Evolutionary conservation across 768 basidiomycete genomes (phyloP).

Genomic region (Mycena polygramma): DNA sequence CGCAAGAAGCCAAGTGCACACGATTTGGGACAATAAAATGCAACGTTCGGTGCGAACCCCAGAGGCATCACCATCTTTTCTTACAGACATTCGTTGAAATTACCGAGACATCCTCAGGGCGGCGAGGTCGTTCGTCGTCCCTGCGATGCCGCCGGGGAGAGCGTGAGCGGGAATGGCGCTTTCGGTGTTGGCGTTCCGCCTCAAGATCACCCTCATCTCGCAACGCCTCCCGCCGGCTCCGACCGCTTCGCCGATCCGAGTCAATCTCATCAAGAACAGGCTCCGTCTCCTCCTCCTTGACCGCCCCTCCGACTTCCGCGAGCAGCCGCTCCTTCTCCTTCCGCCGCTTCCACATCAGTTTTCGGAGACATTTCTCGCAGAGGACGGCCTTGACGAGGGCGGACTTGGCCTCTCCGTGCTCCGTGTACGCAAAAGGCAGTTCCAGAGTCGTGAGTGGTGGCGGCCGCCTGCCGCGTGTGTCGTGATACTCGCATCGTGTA

Average conservation of each 20-base stretch:
- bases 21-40: no score
- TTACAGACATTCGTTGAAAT: not conserved
- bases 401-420: slow-evolving; percentile 79
- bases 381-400: slow-evolving; percentile 94
- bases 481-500: slow-evolving; percentile 83
- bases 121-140: slow-evolving; percentile 13
- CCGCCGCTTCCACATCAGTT: slow-evolving; percentile 88
- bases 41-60: no score
- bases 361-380: slow-evolving; percentile 82
- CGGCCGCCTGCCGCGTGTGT: slow-evolving; percentile 42
- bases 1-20: no score
- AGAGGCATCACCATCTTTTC: not conserved
- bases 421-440: slow-evolving; percentile 90
- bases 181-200: slow-evolving; percentile 29
- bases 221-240: not conserved
- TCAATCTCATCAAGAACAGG: not conserved
- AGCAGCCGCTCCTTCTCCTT: slow-evolving; percentile 64
- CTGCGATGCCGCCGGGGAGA: slow-evolving; percentile 46
- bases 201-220: slow-evolving; percentile 18
- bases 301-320: slow-evolving; percentile 10
- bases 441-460: slow-evolving; percentile 79
- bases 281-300: slow-evolving; percentile 19
- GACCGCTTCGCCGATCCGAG: not conserved
- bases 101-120: not conserved
- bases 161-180: slow-evolving; percentile 52